Evolutionary conservation across 345 rosid species (phyloP).

Genomic region (Eucalyptus erythrocorys): DNA sequence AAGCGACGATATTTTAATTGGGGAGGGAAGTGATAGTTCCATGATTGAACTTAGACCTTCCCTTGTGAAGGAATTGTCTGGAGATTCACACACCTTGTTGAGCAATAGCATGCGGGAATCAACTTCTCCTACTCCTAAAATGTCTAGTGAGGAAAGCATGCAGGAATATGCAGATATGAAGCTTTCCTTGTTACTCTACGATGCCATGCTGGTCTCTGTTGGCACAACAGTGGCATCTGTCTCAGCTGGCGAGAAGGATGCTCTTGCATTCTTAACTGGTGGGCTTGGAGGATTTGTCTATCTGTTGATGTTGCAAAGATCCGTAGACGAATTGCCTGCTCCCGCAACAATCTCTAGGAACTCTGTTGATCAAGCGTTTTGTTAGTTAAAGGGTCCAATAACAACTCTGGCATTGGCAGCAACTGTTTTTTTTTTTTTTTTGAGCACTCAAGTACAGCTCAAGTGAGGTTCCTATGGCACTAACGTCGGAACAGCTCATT

Average conservation of each 20-base stretch:
- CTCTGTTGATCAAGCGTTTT: not conserved
- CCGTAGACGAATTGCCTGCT: constrained; percentile 53
- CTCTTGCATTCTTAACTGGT: constrained; percentile 58
- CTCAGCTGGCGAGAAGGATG: constrained; percentile 31
- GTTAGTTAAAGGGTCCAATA: constrained; percentile 33
- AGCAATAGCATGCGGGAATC: constrained; percentile 9
- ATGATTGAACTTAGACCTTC: constrained; percentile 67
- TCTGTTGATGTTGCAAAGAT: constrained; percentile 57
- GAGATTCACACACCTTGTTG: constrained; percentile 10
- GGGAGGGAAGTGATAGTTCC: constrained; percentile 50
- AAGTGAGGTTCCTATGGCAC: constrained; percentile 13
- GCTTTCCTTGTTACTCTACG: constrained; percentile 50
- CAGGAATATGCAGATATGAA: constrained; percentile 74
- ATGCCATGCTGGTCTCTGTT: constrained; percentile 23
- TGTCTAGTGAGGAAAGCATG: constrained; percentile 72
- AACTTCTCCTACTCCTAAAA: not conserved
- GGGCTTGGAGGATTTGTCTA: constrained; percentile 64
- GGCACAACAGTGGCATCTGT: constrained; percentile 36
- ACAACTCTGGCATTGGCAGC: constrained; percentile 28
- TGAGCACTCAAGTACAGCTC: constrained; percentile 22
- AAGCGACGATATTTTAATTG: constrained; percentile 60
- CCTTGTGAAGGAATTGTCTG: constrained; percentile 24
- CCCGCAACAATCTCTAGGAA: constrained; percentile 21
- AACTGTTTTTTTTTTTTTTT: constrained; percentile 26
- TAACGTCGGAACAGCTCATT: constrained; percentile 60